These are phyloP conservation scores for Sonneratia alba DNA, from an alignment of 345 rosid genomes.

Conservation along the genomic window DNA sequence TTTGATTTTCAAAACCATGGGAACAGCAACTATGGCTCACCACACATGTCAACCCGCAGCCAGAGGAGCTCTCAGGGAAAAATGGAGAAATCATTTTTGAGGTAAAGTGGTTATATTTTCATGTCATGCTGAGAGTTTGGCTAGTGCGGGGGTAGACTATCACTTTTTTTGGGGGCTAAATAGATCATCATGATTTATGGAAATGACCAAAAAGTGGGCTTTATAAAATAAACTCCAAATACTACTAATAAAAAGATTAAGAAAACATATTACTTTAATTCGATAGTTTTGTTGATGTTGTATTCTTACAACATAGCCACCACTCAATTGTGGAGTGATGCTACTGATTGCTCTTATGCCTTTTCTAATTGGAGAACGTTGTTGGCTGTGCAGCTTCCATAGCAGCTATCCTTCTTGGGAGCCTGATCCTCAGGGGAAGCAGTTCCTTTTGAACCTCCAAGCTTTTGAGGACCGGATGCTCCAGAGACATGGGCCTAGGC, in stretches of 20 bases:
- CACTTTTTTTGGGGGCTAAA: too few species aligned
- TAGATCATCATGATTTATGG: too few species aligned
- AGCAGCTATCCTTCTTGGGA: slow-evolving; percentile 87
- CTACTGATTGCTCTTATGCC: neutral
- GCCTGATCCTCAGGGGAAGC: slow-evolving; percentile 70
- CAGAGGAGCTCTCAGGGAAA: slow-evolving; percentile 94
- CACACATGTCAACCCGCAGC: slow-evolving; percentile 32
- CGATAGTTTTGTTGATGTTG: neutral
- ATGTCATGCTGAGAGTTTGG: neutral
- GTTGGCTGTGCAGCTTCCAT: slow-evolving; percentile 60
- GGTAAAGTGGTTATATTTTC: slow-evolving; percentile 27
- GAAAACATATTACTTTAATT: neutral
- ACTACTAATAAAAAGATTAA: neutral
- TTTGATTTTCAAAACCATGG: slow-evolving; percentile 87
- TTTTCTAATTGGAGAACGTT: slow-evolving; percentile 1
- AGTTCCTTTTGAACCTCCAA: slow-evolving; percentile 58
- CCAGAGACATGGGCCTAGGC: slow-evolving; percentile 38
- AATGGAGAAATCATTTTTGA: slow-evolving; percentile 95
- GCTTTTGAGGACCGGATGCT: slow-evolving; percentile 71
- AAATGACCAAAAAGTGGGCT: too few species aligned
- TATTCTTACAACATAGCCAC: neutral
- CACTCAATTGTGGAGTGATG: neutral
- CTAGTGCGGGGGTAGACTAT: too few species aligned
- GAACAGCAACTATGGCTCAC: slow-evolving; percentile 78
- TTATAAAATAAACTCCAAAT: too few species aligned